A percentile compares a stretch with the other conserved stretches of the same genome.
phyloP scores from a whole-genome alignment of 2,329 filamentous ascomycete genomes.

The Aspergillus sp. region DNA sequence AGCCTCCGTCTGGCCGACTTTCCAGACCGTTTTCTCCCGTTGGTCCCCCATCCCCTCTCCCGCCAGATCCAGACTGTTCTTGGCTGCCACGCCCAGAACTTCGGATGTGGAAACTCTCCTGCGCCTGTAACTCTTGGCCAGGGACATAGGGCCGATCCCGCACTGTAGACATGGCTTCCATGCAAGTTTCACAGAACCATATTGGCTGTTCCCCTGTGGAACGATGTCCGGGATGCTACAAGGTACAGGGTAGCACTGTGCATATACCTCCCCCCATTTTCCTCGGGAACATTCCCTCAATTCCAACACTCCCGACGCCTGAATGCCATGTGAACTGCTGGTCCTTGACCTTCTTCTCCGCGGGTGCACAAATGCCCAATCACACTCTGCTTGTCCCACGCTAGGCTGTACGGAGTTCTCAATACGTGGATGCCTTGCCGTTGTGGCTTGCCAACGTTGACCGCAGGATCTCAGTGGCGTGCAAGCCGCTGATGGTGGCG shows the following conservation, averaged over 20 bases:
- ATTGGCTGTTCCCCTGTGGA: slow-evolving; percentile 2
- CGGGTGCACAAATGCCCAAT: not conserved
- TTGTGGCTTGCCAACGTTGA: not conserved
- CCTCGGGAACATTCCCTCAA: not conserved
- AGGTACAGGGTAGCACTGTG: not conserved
- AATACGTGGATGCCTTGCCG: not conserved
- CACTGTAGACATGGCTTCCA: not conserved
- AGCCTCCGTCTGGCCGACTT: no score
- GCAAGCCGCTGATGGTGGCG: not conserved
- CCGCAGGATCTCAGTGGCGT: not conserved
- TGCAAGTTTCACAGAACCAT: not conserved
- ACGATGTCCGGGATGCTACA: not conserved
- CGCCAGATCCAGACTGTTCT: slow-evolving; percentile 6
- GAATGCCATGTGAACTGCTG: not conserved
- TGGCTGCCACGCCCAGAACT: slow-evolving; percentile 7
- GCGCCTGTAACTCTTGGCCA: slow-evolving; percentile 6
- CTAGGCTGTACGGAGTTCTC: no score
- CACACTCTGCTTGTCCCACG: not conserved
- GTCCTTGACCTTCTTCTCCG: not conserved
- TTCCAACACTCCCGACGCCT: not conserved
- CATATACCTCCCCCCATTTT: not conserved
- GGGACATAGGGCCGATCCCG: not conserved
- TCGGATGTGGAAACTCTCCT: slow-evolving; percentile 6
- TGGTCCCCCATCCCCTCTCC: not conserved
- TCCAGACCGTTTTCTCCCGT: not conserved